Conservation (phyloP, 2,329 filamentous ascomycete species). For the Pyrenochaeta sp. region DNA sequence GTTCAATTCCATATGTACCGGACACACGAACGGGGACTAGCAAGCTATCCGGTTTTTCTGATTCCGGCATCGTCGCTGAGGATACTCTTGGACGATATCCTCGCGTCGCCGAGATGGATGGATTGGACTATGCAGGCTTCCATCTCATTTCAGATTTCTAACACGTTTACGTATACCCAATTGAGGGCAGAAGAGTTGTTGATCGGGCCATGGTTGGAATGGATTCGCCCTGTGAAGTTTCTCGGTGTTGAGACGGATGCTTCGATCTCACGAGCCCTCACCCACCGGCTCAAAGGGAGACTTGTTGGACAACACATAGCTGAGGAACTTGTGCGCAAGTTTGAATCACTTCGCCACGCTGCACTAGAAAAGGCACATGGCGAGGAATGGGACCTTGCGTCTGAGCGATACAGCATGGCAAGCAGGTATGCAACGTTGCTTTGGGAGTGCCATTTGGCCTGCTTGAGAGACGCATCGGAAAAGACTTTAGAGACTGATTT, state of each 20-base stretch:
- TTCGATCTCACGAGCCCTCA: background rate
- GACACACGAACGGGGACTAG: background rate
- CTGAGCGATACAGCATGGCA: background rate
- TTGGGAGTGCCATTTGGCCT: background rate
- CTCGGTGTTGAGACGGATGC: background rate
- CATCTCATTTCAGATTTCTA: constrained; percentile 1
- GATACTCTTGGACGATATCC: background rate
- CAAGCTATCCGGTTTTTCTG: constrained; percentile 3
- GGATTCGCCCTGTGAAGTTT: background rate
- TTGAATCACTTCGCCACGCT: background rate
- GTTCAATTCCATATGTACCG: constrained; percentile 2
- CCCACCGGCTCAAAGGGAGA: background rate
- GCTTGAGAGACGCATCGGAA: background rate
- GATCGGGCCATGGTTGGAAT: background rate
- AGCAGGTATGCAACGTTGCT: background rate
- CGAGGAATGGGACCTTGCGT: background rate
- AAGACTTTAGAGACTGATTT: background rate
- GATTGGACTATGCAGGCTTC: background rate
- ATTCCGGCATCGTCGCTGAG: constrained; percentile 2
- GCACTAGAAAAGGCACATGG: background rate
- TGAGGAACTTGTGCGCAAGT: background rate
- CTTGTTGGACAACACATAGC: background rate
- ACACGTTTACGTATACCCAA: constrained; percentile 1
- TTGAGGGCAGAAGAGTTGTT: constrained; percentile 8
- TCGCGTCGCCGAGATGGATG: background rate